These are phyloP conservation scores for Sporothrix humicola DNA, from an alignment of 2,329 filamentous ascomycete species.

Conservation along the genomic window DNA sequence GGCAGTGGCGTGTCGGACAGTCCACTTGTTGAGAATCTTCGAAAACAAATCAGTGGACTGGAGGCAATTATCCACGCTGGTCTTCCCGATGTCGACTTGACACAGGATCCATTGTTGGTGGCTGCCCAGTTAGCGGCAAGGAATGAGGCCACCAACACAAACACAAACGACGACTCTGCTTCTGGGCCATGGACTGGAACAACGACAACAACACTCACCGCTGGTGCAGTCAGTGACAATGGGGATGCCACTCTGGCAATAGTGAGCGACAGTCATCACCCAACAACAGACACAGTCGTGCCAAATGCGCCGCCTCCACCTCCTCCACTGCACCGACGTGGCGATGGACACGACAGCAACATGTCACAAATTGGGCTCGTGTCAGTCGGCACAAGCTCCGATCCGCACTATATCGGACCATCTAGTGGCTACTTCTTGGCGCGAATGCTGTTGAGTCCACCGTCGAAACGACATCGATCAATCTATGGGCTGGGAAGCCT, in stretches of 20 bases:
- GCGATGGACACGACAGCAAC: conserved; percentile 22
- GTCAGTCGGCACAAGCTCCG: conserved; percentile 54
- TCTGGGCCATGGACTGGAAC: background rate
- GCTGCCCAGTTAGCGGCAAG: conserved; percentile 42
- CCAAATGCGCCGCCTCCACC: background rate
- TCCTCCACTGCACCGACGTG: conserved; percentile 38
- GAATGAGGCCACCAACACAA: conserved; percentile 41
- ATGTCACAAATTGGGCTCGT: conserved; percentile 52
- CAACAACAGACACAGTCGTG: background rate
- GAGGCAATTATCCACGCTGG: conserved; percentile 46
- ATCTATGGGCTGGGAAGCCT: conserved; percentile 9
- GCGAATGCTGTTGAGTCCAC: conserved; percentile 53
- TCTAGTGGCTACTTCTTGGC: conserved; percentile 62
- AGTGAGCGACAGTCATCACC: background rate
- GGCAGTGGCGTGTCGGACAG: background rate
- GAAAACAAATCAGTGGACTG: conserved; percentile 53
- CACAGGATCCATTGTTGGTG: conserved; percentile 37
- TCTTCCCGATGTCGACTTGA: conserved; percentile 46
- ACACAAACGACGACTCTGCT: background rate
- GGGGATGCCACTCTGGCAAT: background rate
- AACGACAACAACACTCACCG: background rate
- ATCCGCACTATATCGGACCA: conserved; percentile 60
- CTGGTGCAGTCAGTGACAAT: background rate
- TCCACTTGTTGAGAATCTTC: conserved; percentile 40
- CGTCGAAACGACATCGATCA: conserved; percentile 34